phyloP scores from a whole-genome alignment of 768 basidiomycete species.

The Naganishia randhawae region DNA sequence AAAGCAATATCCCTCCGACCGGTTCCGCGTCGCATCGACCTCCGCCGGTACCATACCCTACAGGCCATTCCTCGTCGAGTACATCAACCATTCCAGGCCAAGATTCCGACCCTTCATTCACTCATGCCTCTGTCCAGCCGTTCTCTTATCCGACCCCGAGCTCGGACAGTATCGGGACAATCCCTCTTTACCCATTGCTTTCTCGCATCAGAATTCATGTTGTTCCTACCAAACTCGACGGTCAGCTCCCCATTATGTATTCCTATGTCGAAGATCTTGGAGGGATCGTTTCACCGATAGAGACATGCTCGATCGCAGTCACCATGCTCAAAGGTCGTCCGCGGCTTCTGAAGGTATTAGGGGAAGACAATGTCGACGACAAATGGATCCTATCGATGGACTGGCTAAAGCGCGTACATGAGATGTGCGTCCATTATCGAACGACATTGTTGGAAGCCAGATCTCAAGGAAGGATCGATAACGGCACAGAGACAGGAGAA shows the following conservation, averaged over 20 bases:
- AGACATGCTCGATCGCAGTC: conserved; percentile 33
- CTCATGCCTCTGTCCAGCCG: neutral
- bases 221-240: conserved; percentile 45
- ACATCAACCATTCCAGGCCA: neutral
- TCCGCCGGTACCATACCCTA: conserved; percentile 24
- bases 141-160: neutral
- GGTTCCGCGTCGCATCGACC: conserved; percentile 14
- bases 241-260: conserved; percentile 35
- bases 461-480: neutral
- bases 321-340: conserved; percentile 42
- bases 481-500: conserved; percentile 22
- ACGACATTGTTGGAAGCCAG: neutral
- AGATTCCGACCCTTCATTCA: conserved; percentile 4
- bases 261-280: conserved; percentile 43
- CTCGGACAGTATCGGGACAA: neutral
- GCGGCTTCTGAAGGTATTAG: conserved; percentile 36
- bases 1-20: neutral
- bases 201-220: conserved; percentile 43
- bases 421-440: conserved; percentile 31
- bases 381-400: conserved; percentile 36
- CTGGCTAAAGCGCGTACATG: conserved; percentile 38
- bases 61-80: conserved; percentile 19
- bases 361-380: conserved; percentile 32
- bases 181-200: conserved; percentile 41
- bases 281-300: conserved; percentile 34